phyloP scores from a whole-genome alignment of 108 stramenopile genomes.

The Pseudonitzschia pungens region DNA sequence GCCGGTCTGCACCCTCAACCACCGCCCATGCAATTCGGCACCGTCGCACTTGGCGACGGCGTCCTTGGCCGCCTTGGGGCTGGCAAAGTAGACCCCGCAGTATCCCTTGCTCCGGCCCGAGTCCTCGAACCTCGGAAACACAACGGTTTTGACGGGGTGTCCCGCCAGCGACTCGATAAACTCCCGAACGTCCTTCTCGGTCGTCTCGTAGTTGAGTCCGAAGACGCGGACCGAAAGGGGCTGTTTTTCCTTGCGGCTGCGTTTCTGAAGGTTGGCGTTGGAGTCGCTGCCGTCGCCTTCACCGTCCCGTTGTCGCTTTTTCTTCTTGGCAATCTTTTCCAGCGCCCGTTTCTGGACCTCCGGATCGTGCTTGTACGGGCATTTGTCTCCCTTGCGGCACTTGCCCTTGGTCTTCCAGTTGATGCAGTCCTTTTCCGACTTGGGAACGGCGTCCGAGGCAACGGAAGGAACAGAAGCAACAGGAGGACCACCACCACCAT shows the following conservation, averaged over 20 bases:
- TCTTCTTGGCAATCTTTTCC: constrained; percentile 43
- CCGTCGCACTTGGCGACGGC: constrained; percentile 59
- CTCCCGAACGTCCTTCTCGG: constrained; percentile 56
- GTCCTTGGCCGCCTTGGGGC: constrained; percentile 51
- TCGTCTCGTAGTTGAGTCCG: constrained; percentile 77
- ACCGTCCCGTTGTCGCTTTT: constrained; percentile 20
- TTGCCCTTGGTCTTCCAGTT: constrained; percentile 84
- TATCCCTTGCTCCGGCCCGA: constrained; percentile 75
- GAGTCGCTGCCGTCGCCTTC: not conserved
- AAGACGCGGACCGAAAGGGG: constrained; percentile 70
- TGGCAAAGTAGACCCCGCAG: constrained; percentile 69
- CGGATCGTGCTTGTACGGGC: constrained; percentile 65
- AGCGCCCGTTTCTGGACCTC: constrained; percentile 42
- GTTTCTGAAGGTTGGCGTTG: constrained; percentile 12
- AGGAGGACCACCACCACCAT: too few species aligned
- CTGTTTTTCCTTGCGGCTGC: constrained; percentile 42
- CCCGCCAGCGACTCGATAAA: constrained; percentile 55
- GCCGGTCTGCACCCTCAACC: constrained; percentile 67
- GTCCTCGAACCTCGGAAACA: constrained; percentile 77
- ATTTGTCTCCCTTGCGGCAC: constrained; percentile 67
- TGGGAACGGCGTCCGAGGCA: constrained; percentile 5
- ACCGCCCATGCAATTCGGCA: constrained; percentile 59
- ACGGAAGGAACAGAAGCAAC: too few species aligned
- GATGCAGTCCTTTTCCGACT: constrained; percentile 65
- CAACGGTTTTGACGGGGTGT: constrained; percentile 37